Conservation (phyloP, 495 filamentous ascomycete species). For the Xylaria bambusicola region DNA sequence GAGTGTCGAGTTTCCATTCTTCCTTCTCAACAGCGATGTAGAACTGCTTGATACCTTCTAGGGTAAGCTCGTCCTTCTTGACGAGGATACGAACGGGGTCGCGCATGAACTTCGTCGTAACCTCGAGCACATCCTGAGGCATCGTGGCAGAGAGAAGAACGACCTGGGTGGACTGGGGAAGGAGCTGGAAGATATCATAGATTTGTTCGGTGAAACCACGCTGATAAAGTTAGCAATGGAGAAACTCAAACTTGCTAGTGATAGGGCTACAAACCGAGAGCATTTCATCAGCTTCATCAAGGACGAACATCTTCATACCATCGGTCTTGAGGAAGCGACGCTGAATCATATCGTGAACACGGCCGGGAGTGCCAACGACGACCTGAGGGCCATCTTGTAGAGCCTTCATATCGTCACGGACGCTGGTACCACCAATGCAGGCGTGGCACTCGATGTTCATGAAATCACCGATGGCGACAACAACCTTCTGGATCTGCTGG, state of each 20-base stretch:
- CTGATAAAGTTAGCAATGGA: slow-evolving; percentile 41
- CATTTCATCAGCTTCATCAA: slow-evolving; percentile 99
- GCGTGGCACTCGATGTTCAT: slow-evolving; percentile 99
- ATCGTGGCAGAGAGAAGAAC: slow-evolving; percentile 96
- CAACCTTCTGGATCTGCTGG: slow-evolving; percentile 98
- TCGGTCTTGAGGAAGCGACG: slow-evolving; percentile 91
- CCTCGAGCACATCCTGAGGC: slow-evolving; percentile 97
- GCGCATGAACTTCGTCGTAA: slow-evolving; percentile 99
- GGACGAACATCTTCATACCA: slow-evolving; percentile 98
- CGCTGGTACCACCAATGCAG: slow-evolving; percentile 97
- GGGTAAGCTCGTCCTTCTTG: slow-evolving; percentile 98
- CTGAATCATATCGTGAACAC: slow-evolving; percentile 99
- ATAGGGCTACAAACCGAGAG: slow-evolving; percentile 70
- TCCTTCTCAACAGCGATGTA: slow-evolving; percentile 99
- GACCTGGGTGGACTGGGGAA: slow-evolving; percentile 96
- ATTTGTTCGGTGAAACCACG: slow-evolving; percentile 99
- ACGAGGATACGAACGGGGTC: slow-evolving; percentile 98
- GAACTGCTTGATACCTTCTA: slow-evolving; percentile 99
- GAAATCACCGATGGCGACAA: slow-evolving; percentile 97
- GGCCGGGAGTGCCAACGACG: slow-evolving; percentile 94
- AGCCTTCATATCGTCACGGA: slow-evolving; percentile 96
- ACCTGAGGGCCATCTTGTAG: slow-evolving; percentile 95
- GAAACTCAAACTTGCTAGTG: neutral
- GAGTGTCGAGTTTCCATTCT: slow-evolving; percentile 99
- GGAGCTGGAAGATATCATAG: slow-evolving; percentile 98